Evolutionary conservation across 2,329 filamentous ascomycete genomes (phyloP).

Genomic region (Colletotrichum tanaceti): DNA sequence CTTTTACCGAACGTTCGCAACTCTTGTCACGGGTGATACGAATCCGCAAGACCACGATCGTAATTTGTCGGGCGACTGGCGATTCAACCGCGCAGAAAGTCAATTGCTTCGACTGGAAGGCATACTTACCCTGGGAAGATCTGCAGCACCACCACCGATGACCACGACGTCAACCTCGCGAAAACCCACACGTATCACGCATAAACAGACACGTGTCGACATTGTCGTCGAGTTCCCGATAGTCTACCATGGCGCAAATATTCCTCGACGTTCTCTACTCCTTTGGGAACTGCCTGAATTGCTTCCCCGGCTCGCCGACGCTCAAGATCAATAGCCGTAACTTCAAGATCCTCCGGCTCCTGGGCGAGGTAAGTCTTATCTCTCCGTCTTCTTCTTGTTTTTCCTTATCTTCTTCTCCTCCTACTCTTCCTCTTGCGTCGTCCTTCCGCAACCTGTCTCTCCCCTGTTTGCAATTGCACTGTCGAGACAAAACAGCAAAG

Average conservation of each 20-base stretch:
- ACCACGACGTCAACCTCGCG: constrained; percentile 5
- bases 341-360: constrained; percentile 93
- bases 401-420: no score
- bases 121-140: background rate
- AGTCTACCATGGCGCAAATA: constrained; percentile 77
- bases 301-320: constrained; percentile 93
- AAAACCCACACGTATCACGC: constrained; percentile 1
- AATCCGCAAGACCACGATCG: background rate
- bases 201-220: constrained; percentile 1
- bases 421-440: no score
- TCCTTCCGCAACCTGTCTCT: no score
- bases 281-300: constrained; percentile 93
- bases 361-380: constrained; percentile 79
- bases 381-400: constrained; percentile 5
- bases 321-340: constrained; percentile 94
- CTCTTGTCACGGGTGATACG: background rate
- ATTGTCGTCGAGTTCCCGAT: background rate
- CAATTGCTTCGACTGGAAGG: background rate
- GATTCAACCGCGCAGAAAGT: background rate
- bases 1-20: background rate
- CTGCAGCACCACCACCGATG: no score
- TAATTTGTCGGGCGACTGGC: background rate
- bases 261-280: constrained; percentile 91
- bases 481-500: background rate
- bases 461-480: no score